A percentile compares a stretch with the other conserved stretches of the same genome.
These are phyloP conservation scores for Naematelia aurantialba DNA, from an alignment of 768 basidiomycete genomes.

Conservation along the genomic window DNA sequence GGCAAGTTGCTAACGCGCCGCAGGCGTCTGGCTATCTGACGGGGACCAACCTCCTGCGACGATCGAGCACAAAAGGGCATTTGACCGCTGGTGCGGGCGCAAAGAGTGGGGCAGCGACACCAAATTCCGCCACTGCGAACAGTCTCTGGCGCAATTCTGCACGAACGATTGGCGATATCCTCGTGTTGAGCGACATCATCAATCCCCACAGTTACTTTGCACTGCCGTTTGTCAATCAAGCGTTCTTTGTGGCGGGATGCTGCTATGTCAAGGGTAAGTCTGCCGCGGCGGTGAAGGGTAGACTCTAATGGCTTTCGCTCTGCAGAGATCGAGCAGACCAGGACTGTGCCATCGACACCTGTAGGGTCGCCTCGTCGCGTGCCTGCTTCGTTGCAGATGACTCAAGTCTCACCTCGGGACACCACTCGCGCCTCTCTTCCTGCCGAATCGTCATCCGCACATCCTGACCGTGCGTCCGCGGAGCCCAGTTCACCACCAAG, in stretches of 20 bases:
- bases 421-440: not conserved
- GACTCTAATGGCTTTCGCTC: too few relatives aligned
- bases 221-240: slow-evolving; percentile 35
- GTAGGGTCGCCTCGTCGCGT: slow-evolving; percentile 1
- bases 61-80: not conserved
- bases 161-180: slow-evolving; percentile 32
- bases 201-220: slow-evolving; percentile 22
- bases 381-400: slow-evolving; percentile 7
- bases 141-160: slow-evolving; percentile 30
- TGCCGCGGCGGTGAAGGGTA: too few relatives aligned
- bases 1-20: not conserved
- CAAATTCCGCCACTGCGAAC: slow-evolving; percentile 14
- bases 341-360: not conserved
- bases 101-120: slow-evolving; percentile 20
- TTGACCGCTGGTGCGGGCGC: not conserved
- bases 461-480: not conserved
- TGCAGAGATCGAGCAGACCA: slow-evolving; percentile 16
- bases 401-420: not conserved
- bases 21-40: slow-evolving; percentile 16
- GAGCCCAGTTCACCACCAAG: not conserved
- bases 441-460: slow-evolving; percentile 1
- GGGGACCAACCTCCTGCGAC: slow-evolving; percentile 11
- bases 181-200: slow-evolving; percentile 35
- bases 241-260: slow-evolving; percentile 33
- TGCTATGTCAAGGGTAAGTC: slow-evolving; percentile 37